Percentiles rank a stretch among this genome's conserved stretches.
Conservation (phyloP, 1,284 basidiomycete genomes). For the Malassezia arunalokei region DNA sequence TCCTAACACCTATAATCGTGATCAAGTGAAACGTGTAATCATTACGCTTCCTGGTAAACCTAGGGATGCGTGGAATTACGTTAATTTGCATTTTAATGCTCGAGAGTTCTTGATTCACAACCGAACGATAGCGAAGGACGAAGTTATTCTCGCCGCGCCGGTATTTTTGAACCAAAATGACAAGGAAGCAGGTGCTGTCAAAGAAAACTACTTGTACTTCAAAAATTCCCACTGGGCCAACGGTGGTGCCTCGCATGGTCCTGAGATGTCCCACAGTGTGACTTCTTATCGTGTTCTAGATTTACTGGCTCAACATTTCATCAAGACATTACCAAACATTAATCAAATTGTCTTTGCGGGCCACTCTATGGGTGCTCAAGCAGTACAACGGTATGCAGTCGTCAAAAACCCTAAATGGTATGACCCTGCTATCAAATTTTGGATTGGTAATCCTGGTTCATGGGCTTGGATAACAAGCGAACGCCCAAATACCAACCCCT, state of each 20-base stretch:
- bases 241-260: conserved; percentile 24
- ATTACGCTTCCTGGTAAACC: conserved; percentile 36
- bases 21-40: conserved; percentile 28
- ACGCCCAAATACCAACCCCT: conserved; percentile 7
- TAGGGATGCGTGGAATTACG: conserved; percentile 40
- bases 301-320: conserved; percentile 27
- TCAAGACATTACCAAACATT: conserved; percentile 29
- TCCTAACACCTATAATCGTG: conserved; percentile 12
- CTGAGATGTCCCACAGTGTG: conserved; percentile 16
- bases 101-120: conserved; percentile 18
- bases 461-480: conserved; percentile 29
- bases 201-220: conserved; percentile 9
- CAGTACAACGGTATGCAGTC: conserved; percentile 29
- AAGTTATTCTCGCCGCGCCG: conserved; percentile 27
- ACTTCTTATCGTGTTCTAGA: conserved; percentile 31
- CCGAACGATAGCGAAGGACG: conserved; percentile 12
- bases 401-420: conserved; percentile 32
- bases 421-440: conserved; percentile 32
- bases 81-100: conserved; percentile 28
- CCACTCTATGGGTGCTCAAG: conserved; percentile 41
- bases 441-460: conserved; percentile 41
- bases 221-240: conserved; percentile 28
- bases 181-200: conserved; percentile 21
- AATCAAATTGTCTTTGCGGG: conserved; percentile 39
- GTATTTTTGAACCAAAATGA: conserved; percentile 29